Evolutionary conservation across 805 yeast genomes (phyloP).

Genomic region (Suhomyces emberorum): DNA sequence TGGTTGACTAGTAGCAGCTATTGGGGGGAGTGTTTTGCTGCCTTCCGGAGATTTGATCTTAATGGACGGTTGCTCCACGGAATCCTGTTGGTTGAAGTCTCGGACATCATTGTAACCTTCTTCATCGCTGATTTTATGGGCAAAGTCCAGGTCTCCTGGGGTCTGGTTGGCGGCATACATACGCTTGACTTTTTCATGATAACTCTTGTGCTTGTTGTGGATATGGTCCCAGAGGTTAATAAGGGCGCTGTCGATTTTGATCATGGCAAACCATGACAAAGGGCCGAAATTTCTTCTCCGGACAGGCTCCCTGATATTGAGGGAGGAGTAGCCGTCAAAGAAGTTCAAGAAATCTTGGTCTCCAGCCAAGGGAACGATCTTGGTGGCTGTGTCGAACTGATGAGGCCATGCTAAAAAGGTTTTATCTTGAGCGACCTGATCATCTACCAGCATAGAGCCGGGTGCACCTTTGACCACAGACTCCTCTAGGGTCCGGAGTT

Average conservation of each 20-base stretch:
- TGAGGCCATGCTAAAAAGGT: not conserved
- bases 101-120: slow-evolving; percentile 8
- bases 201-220: slow-evolving; percentile 2
- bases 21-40: not conserved
- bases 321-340: slow-evolving; percentile 38
- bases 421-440: not conserved
- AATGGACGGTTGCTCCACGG: not conserved
- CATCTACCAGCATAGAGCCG: not conserved
- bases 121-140: slow-evolving; percentile 7
- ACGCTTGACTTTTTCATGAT: not conserved
- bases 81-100: not conserved
- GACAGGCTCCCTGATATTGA: slow-evolving; percentile 34
- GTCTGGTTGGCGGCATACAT: slow-evolving; percentile 2
- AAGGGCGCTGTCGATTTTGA: slow-evolving; percentile 25
- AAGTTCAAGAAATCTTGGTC: slow-evolving; percentile 33
- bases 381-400: not conserved
- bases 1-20: not conserved
- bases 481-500: slow-evolving; percentile 17
- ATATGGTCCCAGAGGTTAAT: slow-evolving; percentile 17
- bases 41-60: not conserved
- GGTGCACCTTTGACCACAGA: slow-evolving; percentile 7
- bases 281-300: slow-evolving; percentile 51
- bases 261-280: slow-evolving; percentile 45
- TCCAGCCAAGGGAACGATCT: slow-evolving; percentile 5
- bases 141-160: slow-evolving; percentile 7